These are phyloP conservation scores for Xylaria palmicola DNA, from an alignment of 495 filamentous ascomycete genomes.

Conservation along the genomic window DNA sequence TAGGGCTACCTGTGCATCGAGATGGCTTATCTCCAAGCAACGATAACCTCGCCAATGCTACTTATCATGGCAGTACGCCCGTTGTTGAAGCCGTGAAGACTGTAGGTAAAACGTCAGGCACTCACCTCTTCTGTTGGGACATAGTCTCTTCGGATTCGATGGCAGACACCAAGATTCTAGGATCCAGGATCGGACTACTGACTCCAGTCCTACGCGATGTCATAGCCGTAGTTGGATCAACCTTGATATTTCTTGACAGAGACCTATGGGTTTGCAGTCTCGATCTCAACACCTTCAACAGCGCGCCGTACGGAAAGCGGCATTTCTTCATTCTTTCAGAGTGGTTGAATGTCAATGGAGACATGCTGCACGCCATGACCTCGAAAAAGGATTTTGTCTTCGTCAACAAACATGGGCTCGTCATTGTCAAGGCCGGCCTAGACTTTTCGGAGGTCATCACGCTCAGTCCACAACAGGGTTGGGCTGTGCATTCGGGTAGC, in stretches of 20 bases:
- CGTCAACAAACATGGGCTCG: conserved; percentile 14
- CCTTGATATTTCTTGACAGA: conserved; percentile 25
- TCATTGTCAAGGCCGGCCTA: conserved; percentile 23
- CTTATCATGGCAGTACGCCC: conserved; percentile 18
- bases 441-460: conserved; percentile 16
- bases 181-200: conserved; percentile 8
- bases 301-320: conserved; percentile 8
- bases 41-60: not conserved
- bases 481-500: conserved; percentile 6
- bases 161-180: conserved; percentile 5
- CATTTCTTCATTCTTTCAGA: conserved; percentile 31
- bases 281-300: conserved; percentile 13
- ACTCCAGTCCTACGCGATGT: not conserved
- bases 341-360: conserved; percentile 17
- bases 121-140: conserved; percentile 2
- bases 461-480: conserved; percentile 4
- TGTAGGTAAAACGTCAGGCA: not conserved
- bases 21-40: conserved; percentile 7
- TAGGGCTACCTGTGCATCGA: conserved; percentile 1
- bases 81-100: conserved; percentile 3
- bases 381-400: conserved; percentile 20
- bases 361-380: not conserved
- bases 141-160: conserved; percentile 13
- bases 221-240: conserved; percentile 21
- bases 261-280: conserved; percentile 31